Percentiles rank a stretch among this genome's conserved stretches.
phyloP scores from a whole-genome alignment of 345 rosid genomes.

The Eutrema yunnanense region DNA sequence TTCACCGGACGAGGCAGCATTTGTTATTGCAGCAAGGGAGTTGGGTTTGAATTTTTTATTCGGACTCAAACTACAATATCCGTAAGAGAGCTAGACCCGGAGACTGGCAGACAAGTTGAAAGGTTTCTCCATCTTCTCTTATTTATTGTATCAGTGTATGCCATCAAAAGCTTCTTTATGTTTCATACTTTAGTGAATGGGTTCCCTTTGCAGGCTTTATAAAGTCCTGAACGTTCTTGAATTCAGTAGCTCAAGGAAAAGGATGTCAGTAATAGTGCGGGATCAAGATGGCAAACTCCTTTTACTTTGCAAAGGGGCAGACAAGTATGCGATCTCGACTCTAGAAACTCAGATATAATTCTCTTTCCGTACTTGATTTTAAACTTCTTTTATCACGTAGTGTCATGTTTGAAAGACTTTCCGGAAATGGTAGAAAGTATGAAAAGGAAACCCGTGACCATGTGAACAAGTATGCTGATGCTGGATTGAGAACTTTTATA shows the following conservation, averaged over 20 bases:
- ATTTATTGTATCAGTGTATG: not conserved
- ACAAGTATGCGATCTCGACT: constrained; percentile 55
- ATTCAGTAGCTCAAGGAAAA: constrained; percentile 52
- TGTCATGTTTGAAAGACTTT: constrained; percentile 91
- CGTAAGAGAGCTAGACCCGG: constrained; percentile 52
- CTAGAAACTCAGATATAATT: not conserved
- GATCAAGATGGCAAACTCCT: constrained; percentile 67
- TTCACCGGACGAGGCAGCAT: constrained; percentile 94
- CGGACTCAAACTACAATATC: constrained; percentile 75
- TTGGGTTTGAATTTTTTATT: constrained; percentile 76
- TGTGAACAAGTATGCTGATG: constrained; percentile 90
- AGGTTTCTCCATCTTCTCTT: constrained; percentile 41
- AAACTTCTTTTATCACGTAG: constrained; percentile 30
- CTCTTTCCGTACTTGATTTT: not conserved
- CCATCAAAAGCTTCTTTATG: constrained; percentile 1
- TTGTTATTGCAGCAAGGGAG: constrained; percentile 96
- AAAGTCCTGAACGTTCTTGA: constrained; percentile 66
- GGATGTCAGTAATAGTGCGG: constrained; percentile 90
- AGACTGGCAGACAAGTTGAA: constrained; percentile 52
- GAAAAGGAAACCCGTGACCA: constrained; percentile 68
- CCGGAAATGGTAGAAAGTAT: constrained; percentile 48
- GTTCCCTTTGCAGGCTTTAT: constrained; percentile 53
- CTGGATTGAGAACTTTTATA: constrained; percentile 85
- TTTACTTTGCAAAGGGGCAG: constrained; percentile 91
- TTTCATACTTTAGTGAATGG: not conserved